Conservation (phyloP, 306 rosid genomes). For the Astragalus glycyphyllos region DNA sequence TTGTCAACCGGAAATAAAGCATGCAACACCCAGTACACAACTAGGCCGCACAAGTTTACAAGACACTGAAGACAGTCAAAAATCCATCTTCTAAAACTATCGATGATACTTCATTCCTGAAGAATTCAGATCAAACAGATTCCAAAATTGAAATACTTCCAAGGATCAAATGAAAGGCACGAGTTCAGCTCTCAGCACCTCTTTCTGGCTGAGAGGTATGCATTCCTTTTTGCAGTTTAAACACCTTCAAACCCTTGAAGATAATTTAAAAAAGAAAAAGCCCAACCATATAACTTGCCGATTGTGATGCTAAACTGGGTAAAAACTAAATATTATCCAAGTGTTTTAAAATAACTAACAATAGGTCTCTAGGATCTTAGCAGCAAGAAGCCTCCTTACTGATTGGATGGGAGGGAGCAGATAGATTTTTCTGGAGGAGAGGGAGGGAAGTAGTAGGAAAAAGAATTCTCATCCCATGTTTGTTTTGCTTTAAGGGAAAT, state of each 20-base stretch:
- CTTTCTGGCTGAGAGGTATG: not conserved
- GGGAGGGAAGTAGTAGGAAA: not conserved
- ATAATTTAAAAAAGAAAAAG: not conserved
- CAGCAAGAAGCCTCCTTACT: not conserved
- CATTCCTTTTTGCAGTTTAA: not conserved
- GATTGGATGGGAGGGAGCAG: not conserved
- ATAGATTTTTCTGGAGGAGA: not conserved
- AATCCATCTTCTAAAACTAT: constrained; percentile 13
- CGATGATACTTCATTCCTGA: not conserved
- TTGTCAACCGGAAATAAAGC: constrained; percentile 28
- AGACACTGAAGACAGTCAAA: constrained; percentile 27
- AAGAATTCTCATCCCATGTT: not conserved
- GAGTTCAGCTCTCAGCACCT: not conserved
- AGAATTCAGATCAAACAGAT: constrained; percentile 22
- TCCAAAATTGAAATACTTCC: not conserved
- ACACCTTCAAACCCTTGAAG: not conserved
- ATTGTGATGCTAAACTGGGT: constrained; percentile 14
- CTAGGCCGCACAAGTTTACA: constrained; percentile 20
- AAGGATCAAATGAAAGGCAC: not conserved
- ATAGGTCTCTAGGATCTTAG: not conserved
- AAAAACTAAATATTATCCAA: not conserved
- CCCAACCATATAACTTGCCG: not conserved
- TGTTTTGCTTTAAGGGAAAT: not conserved
- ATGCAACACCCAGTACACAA: constrained; percentile 21
- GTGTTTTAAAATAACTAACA: constrained; percentile 5